Percentiles rank a stretch among this genome's conserved stretches.
phyloP scores from a whole-genome alignment of 768 basidiomycete species.

The Paxillus involutus region DNA sequence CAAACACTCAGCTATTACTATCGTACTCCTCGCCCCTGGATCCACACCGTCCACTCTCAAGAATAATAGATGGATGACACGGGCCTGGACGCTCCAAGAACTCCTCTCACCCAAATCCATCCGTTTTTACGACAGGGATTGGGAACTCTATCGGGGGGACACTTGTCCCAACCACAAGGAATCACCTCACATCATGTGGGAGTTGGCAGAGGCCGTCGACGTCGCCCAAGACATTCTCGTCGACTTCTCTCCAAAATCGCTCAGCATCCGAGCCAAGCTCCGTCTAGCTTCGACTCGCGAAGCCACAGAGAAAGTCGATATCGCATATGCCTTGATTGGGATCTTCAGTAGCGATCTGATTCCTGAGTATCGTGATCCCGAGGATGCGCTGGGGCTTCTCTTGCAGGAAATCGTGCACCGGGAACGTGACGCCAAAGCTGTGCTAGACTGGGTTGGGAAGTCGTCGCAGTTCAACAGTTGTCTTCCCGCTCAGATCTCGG shows the following conservation, averaged over 20 bases:
- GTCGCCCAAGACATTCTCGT: constrained; percentile 2
- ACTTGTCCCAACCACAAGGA: constrained; percentile 8
- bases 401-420: constrained; percentile 3
- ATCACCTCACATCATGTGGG: constrained; percentile 7
- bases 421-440: constrained; percentile 6
- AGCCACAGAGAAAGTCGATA: constrained; percentile 7
- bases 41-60: background rate
- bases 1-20: constrained; percentile 1
- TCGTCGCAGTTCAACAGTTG: constrained; percentile 15
- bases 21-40: constrained; percentile 2
- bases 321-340: constrained; percentile 12
- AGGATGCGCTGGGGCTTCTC: too few relatives aligned
- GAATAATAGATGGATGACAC: constrained; percentile 7
- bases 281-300: constrained; percentile 11
- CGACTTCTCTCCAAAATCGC: constrained; percentile 2
- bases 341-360: constrained; percentile 10
- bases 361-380: too few relatives aligned
- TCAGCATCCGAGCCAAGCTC: constrained; percentile 8
- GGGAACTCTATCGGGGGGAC: constrained; percentile 11
- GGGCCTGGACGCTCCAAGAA: constrained; percentile 18
- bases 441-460: constrained; percentile 19
- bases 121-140: constrained; percentile 8
- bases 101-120: constrained; percentile 9
- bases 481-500: constrained; percentile 13
- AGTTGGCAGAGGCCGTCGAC: constrained; percentile 6